Conservation (phyloP, 495 filamentous ascomycete genomes). For the Darksidea phi region DNA sequence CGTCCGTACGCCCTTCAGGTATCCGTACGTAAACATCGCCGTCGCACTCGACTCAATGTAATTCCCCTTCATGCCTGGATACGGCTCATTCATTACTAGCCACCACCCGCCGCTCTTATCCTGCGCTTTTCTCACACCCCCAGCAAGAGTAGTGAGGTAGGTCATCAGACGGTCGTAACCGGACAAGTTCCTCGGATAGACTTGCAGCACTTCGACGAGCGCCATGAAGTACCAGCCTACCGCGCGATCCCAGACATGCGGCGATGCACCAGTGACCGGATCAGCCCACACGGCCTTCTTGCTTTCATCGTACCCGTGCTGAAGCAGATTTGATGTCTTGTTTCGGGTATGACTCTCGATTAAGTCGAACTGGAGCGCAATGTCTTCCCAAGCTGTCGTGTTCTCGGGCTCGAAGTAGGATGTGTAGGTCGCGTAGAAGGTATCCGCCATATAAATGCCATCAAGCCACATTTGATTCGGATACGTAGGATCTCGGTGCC, state of each 20-base stretch:
- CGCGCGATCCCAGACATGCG: slow-evolving; percentile 57
- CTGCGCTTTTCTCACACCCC: slow-evolving; percentile 47
- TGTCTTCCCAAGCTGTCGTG: slow-evolving; percentile 44
- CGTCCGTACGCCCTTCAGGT: slow-evolving; percentile 53
- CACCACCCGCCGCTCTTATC: slow-evolving; percentile 60
- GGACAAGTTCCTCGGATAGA: slow-evolving; percentile 43
- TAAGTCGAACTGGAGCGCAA: slow-evolving; percentile 55
- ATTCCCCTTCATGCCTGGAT: slow-evolving; percentile 51
- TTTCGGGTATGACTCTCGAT: slow-evolving; percentile 52
- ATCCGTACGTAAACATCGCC: slow-evolving; percentile 60
- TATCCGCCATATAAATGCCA: slow-evolving; percentile 32
- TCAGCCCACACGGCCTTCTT: slow-evolving; percentile 57
- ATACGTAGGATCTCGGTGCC: slow-evolving; percentile 27
- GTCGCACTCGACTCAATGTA: slow-evolving; percentile 62
- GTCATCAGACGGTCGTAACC: slow-evolving; percentile 41
- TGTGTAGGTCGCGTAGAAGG: slow-evolving; percentile 33
- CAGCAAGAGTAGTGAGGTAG: slow-evolving; percentile 48
- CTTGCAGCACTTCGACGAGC: slow-evolving; percentile 55
- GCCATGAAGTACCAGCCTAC: slow-evolving; percentile 63
- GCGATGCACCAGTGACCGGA: slow-evolving; percentile 54
- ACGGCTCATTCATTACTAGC: slow-evolving; percentile 54
- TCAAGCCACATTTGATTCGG: slow-evolving; percentile 36
- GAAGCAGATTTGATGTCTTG: slow-evolving; percentile 49
- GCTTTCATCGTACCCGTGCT: slow-evolving; percentile 60
- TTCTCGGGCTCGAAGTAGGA: slow-evolving; percentile 22